Evolutionary conservation across 2,329 filamentous ascomycete species (phyloP).

Genomic region (Botryosphaeria dothidea): DNA sequence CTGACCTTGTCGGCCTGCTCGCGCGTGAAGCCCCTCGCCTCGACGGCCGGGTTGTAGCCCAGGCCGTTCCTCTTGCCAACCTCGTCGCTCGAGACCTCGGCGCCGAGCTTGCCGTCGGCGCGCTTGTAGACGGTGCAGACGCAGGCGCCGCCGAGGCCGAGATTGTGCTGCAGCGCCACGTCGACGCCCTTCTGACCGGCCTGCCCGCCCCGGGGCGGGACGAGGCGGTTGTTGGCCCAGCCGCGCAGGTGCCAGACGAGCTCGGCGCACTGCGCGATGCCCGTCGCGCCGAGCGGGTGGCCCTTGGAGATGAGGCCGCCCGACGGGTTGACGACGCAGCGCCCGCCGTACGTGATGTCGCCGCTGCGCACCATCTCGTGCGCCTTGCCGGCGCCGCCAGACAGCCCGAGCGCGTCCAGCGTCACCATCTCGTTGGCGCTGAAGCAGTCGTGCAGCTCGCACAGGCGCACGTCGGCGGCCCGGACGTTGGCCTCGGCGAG

Average conservation of each 20-base stretch:
- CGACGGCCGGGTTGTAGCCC: conserved; percentile 89
- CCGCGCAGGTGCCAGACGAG: conserved; percentile 93
- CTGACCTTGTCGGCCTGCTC: conserved; percentile 69
- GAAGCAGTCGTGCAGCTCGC: conserved; percentile 97
- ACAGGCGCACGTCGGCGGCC: conserved; percentile 73
- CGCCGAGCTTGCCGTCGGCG: conserved; percentile 70
- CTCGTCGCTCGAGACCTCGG: conserved; percentile 60
- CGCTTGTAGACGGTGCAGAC: conserved; percentile 89
- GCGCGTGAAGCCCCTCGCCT: conserved; percentile 84
- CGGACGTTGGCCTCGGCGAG: conserved; percentile 69
- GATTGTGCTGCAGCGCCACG: conserved; percentile 84
- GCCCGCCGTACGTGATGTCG: conserved; percentile 87
- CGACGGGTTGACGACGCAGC: conserved; percentile 85
- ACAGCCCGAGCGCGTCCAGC: conserved; percentile 82
- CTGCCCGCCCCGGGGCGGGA: conserved; percentile 56
- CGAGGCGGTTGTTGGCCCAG: conserved; percentile 88
- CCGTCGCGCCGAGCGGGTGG: conserved; percentile 89
- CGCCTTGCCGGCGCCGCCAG: conserved; percentile 72
- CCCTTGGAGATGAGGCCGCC: conserved; percentile 96
- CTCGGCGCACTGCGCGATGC: conserved; percentile 94
- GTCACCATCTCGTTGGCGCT: conserved; percentile 90
- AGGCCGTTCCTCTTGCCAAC: conserved; percentile 68
- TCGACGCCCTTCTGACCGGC: conserved; percentile 30
- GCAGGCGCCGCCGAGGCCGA: conserved; percentile 86
- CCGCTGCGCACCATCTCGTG: conserved; percentile 86